Evolutionary conservation across 2,329 filamentous ascomycete genomes (phyloP), one percentile per base, ranked within the genome.

Genomic region (Ustulina deusta): DNA sequence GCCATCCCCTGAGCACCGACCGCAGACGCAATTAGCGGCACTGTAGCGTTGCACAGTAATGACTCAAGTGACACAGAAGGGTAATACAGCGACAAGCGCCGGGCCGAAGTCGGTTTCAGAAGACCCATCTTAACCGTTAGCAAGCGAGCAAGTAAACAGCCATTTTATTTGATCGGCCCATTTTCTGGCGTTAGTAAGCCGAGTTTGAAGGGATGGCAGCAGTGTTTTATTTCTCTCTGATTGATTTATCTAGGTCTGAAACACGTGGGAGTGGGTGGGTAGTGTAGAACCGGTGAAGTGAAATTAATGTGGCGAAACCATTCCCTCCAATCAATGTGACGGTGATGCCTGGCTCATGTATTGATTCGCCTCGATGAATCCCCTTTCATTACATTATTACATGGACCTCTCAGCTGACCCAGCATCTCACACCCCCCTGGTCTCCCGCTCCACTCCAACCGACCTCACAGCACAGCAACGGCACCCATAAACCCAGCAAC

Each of bases 401-500:
- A 54, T 36, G 3, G 22, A 42, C 17, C 34, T 20, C 25, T 20
- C 25, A 20, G 3, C 15, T 29, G n/a, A n/a, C n/a, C n/a, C n/a
- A 42, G 15, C 54, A 29, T 27, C 15, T 42, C 27, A 32, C 17
- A 2, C 22, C 32, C 1, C 36, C 36, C 11, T 15, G 5, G n/a
- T 49, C 15, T 32, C 17, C 7, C 15, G 13, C 15, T 29, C 15
- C 27, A 51, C 38, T 11, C n/a, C 6, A 13, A 27, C 25, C 49
- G n/a, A 22, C 10, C 13, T 17, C 40, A 74, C 36, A 75, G 57
- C 25, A 63, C 65, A 40, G 68, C 70, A 57, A 75, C 61, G 32
- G 64, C 70, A 11, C 66, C 74, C 51, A 74, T 48, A 40, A 75
- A 55, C 1, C 68, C 69, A 13, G 66, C 74, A 29, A 72, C 72